phyloP scores from a whole-genome alignment of 2,329 filamentous ascomycete genomes.

The Pochonia chlamydosporia region DNA sequence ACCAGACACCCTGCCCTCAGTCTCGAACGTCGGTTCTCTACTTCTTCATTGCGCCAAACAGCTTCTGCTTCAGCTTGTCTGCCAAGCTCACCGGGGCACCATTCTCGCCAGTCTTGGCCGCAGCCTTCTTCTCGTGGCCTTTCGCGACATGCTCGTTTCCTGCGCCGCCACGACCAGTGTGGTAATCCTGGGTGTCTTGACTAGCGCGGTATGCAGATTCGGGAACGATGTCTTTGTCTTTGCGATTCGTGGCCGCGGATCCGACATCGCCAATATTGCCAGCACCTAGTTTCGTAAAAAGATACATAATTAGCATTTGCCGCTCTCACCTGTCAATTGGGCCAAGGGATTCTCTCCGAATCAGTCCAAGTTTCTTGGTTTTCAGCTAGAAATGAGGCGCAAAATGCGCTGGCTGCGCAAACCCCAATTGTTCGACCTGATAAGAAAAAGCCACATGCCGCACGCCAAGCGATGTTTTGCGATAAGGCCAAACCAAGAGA shows the following conservation, averaged over 20 bases:
- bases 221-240: conserved; percentile 48
- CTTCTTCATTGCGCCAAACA: conserved; percentile 46
- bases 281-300: conserved; percentile 35
- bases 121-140: conserved; percentile 23
- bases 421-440: background rate
- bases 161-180: conserved; percentile 55
- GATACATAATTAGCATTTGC: background rate
- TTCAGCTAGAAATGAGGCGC: no score
- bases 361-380: no score
- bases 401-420: background rate
- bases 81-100: conserved; percentile 38
- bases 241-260: conserved; percentile 31
- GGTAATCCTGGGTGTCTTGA: conserved; percentile 43
- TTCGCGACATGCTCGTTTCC: conserved; percentile 45
- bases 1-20: no score
- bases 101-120: conserved; percentile 19
- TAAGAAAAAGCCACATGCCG: background rate
- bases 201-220: conserved; percentile 44
- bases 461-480: no score
- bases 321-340: background rate
- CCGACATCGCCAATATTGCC: conserved; percentile 53
- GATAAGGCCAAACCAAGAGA: no score
- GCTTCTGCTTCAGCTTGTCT: conserved; percentile 53
- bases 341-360: no score
- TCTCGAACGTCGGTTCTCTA: conserved; percentile 15